Base-by-base conservation (phyloP, 768 basidiomycete genomes). In the Rhodotorula toruloides region DNA sequence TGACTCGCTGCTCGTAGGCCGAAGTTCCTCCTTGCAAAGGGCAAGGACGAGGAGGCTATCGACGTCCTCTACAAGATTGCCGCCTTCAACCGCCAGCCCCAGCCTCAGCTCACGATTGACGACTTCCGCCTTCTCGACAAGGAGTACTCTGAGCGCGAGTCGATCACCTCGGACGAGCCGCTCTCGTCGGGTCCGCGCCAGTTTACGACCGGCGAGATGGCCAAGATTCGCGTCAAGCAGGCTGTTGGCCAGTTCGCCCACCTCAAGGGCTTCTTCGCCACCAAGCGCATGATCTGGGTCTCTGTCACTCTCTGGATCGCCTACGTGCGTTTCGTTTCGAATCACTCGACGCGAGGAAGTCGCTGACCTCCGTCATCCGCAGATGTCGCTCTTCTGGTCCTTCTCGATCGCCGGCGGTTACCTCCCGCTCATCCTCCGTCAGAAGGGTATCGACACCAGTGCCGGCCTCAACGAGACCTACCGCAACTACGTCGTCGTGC, bases 41-140 rank as follows among this genome's bases (percentile, higher is more conserved):
- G 79, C 29, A 72, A 72, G 42, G 78, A 80, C 62, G 74, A 74
- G 9, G 76, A 77, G 43, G 79, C 79, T 2, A 74, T 80, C 67
- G 74, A 75, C 12, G 79, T 80, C 27, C 56, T 80, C n/a, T 73
- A 78, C 68, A 63, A 63, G 29, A 78, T 80, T 61, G 79, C 79
- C 19, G 65, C 61, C 34, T 79, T 77, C 77, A 80, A 80, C 74
- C 70, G 70, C 47, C 70, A 73, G 11, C 69, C 76, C 1, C 58
- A 70, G 3, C 78, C 79, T 6, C 63, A 63, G 6, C 73, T 78
- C 42, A 77, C 77, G 13, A 61, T 78, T 42, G 74, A 76, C 4
- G 76, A 79, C 63, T 78, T 80, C 72, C 68, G 68, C 16, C 75
- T 74, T 34, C 70, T 80, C 60, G 77, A 79, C 40, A 56, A 65